Evolutionary conservation across 805 yeast genomes (phyloP), one percentile per base, ranked within the genome.

Genomic region (Candida wancherniae): DNA sequence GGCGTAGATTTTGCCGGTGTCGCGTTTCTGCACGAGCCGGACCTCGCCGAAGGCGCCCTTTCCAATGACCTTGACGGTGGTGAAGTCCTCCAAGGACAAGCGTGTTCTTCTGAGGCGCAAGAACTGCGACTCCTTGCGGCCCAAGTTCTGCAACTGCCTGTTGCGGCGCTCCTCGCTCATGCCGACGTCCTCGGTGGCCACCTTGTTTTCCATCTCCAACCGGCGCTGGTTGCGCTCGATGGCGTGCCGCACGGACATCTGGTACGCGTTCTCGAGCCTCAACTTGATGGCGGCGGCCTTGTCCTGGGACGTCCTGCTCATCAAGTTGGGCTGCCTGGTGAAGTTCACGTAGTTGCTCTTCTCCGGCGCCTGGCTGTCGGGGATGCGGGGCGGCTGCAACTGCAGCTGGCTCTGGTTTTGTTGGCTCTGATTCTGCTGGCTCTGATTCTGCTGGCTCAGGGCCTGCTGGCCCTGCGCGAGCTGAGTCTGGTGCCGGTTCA

Each of bases 41-140:
- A 92, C 98, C 53, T 87, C 97, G 40, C 98, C 98, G 63, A 92
- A 92, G 0, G 98, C 96, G 42, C 98, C 98, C 56, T 92, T 92
- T 29, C 98, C 98, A 19, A 70, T 75, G 20, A 83, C 95, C 58
- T 86, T 86, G 33, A 87, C 94, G 1, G 96, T 87, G 37, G 69
- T 74, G 60, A 87, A 84, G 60, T 87, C 97, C 23, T 82, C 92
- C 24, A 86, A 64, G 1, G 86, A 73, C 32, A 87, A 66, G 50
- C 87, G 74, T 1, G 96, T 87, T 55, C 97, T 74, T 45, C 96
- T 67, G 33, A 87, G 69, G 40, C 97, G 72, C 51, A 88, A 63
- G 47, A 84, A 87, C 40, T 84, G 88, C 5, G 94, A 80, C 58
- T 87, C 96, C 47, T 85, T 86, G 51, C 79, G 80, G 22, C 97